Conservation (phyloP, 257 asterid species). For the Schizonepeta tenuifolia region DNA sequence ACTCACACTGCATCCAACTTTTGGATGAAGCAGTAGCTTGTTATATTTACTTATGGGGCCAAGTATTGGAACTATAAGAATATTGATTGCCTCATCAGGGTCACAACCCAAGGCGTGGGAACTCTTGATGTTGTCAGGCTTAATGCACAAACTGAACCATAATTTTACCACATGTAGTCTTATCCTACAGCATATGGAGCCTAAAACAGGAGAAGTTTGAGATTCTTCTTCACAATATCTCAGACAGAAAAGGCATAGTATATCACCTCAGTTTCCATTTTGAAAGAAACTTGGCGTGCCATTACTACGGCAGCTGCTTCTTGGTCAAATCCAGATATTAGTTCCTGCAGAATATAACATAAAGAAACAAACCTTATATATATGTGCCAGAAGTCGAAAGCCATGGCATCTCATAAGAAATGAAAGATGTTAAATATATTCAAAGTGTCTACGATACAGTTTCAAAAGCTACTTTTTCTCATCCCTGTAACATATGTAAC, state of each 20-base stretch:
- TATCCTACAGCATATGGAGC: constrained; percentile 23
- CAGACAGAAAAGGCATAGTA: constrained; percentile 27
- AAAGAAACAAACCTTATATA: constrained; percentile 17
- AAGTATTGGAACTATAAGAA: constrained; percentile 8
- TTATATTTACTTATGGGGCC: neutral
- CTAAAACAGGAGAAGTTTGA: constrained; percentile 16
- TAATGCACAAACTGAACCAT: constrained; percentile 19
- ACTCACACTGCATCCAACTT: neutral
- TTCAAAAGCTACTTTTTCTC: constrained; percentile 1
- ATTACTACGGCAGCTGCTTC: constrained; percentile 97
- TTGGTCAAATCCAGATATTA: constrained; percentile 97
- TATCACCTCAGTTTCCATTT: constrained; percentile 96
- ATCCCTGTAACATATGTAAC: constrained; percentile 1
- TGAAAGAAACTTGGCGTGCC: constrained; percentile 95
- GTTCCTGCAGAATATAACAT: constrained; percentile 61
- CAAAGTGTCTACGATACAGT: neutral
- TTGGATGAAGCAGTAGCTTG: neutral
- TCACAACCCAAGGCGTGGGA: constrained; percentile 17
- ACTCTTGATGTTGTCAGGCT: neutral
- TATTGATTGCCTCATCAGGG: constrained; percentile 25
- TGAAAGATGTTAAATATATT: neutral
- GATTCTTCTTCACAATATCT: constrained; percentile 23
- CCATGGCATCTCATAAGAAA: constrained; percentile 16
- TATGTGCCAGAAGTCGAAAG: neutral
- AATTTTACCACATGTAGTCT: constrained; percentile 22